Evolutionary conservation across 345 rosid genomes (phyloP).

Genomic region (Bruguiera parviflora): DNA sequence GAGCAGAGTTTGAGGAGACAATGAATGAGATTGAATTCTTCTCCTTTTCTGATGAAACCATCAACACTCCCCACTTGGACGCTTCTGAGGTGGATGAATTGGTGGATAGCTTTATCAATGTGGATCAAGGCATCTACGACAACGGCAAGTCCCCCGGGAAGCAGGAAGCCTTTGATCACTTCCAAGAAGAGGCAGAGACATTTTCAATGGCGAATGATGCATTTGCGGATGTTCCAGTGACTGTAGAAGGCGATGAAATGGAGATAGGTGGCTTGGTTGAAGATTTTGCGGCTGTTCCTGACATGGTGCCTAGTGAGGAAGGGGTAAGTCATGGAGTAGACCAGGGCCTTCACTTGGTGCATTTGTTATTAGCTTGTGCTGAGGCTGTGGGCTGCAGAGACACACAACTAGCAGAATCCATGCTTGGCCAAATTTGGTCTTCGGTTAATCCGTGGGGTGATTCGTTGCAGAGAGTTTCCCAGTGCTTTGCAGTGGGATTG

Average conservation of each 20-base stretch:
- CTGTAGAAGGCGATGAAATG: slow-evolving; percentile 23
- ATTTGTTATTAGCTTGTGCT: slow-evolving; percentile 53
- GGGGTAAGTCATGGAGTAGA: slow-evolving; percentile 45
- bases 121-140: slow-evolving; percentile 23
- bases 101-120: slow-evolving; percentile 58
- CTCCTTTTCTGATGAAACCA: slow-evolving; percentile 19
- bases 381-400: slow-evolving; percentile 71
- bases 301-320: slow-evolving; percentile 14
- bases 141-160: not conserved
- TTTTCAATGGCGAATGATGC: slow-evolving; percentile 20
- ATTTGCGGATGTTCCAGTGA: slow-evolving; percentile 25
- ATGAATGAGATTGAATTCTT: slow-evolving; percentile 26
- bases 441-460: slow-evolving; percentile 42
- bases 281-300: slow-evolving; percentile 17
- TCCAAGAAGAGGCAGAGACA: slow-evolving; percentile 13
- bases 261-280: slow-evolving; percentile 18
- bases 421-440: slow-evolving; percentile 46
- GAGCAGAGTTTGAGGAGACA: slow-evolving; percentile 31
- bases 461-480: slow-evolving; percentile 58
- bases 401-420: slow-evolving; percentile 40
- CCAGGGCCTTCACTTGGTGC: slow-evolving; percentile 65
- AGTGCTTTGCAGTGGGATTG: slow-evolving; percentile 54
- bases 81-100: slow-evolving; percentile 51
- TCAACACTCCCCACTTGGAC: slow-evolving; percentile 25
- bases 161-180: slow-evolving; percentile 10